A percentile compares a stretch with the other conserved stretches of the same genome.
Conservation (phyloP, 345 rosid genomes). For the Dipteronia dyeriana region DNA sequence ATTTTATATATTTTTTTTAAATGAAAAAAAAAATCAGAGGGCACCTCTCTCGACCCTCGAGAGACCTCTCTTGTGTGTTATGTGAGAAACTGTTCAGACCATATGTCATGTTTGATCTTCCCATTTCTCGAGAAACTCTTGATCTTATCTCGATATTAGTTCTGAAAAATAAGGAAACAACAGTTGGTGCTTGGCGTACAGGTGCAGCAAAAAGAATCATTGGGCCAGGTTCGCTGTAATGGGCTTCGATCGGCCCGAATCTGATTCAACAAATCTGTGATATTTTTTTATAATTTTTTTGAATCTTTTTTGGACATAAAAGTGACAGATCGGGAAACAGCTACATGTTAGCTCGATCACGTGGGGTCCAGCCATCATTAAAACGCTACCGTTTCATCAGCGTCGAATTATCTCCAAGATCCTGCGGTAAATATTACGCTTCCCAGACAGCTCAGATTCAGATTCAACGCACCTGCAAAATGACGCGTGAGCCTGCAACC, state of each 20-base stretch:
- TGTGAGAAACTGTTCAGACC: no score
- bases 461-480: conserved; percentile 5
- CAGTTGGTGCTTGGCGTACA: no score
- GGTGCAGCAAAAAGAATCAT: not conserved
- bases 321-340: not conserved
- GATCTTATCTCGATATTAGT: no score
- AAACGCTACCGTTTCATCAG: not conserved
- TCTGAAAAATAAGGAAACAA: no score
- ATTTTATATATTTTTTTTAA: no score
- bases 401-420: not conserved
- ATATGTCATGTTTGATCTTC: no score
- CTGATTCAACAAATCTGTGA: not conserved
- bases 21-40: no score
- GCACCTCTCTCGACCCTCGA: no score
- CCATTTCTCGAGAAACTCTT: no score
- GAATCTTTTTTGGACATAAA: not conserved
- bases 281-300: not conserved
- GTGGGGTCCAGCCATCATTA: not conserved
- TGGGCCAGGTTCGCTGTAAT: not conserved
- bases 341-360: not conserved
- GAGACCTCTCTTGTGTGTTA: no score
- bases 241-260: not conserved
- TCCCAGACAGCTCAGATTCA: not conserved
- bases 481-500: not conserved
- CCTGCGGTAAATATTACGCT: not conserved